Evolutionary conservation across 2,329 filamentous ascomycete species (phyloP).

Genomic region (Ramularia endophylla): DNA sequence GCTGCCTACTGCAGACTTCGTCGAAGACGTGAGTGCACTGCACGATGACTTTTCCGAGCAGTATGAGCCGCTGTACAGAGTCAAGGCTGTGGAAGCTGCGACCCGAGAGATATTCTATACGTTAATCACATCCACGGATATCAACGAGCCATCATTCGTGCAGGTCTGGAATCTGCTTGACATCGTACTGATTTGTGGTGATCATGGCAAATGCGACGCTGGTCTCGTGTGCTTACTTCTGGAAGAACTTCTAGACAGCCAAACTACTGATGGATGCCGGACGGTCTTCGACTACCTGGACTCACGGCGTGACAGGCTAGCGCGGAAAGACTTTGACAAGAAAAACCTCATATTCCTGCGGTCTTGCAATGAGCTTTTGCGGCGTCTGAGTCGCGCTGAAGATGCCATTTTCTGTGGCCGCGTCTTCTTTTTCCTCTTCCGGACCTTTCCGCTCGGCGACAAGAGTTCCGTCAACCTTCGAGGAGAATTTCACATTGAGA

Average conservation of each 20-base stretch:
- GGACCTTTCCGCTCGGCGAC: conserved; percentile 93
- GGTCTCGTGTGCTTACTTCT: conserved; percentile 83
- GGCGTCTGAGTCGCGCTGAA: conserved; percentile 87
- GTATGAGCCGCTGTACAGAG: conserved; percentile 24
- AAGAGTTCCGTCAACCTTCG: conserved; percentile 95
- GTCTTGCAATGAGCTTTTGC: conserved; percentile 91
- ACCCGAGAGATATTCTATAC: conserved; percentile 71
- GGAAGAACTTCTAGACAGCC: conserved; percentile 91
- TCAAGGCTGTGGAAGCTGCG: conserved; percentile 74
- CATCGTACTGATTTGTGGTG: conserved; percentile 80
- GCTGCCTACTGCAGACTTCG: conserved; percentile 37
- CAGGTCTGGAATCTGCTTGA: conserved; percentile 92
- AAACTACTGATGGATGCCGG: conserved; percentile 87
- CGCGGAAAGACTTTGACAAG: conserved; percentile 68
- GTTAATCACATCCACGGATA: conserved; percentile 52
- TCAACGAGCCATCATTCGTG: conserved; percentile 72
- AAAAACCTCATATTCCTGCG: conserved; percentile 88
- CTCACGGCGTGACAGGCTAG: conserved; percentile 83
- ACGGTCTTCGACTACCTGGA: conserved; percentile 93
- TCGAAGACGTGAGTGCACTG: conserved; percentile 22
- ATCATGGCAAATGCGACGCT: conserved; percentile 57
- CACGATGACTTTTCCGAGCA: conserved; percentile 23
- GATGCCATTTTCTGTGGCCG: conserved; percentile 96
- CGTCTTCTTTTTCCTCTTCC: conserved; percentile 98
- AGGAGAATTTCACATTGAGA: conserved; percentile 93